Conservation (phyloP, 2,329 filamentous ascomycete species). For the Arthrobotrys conoides region DNA sequence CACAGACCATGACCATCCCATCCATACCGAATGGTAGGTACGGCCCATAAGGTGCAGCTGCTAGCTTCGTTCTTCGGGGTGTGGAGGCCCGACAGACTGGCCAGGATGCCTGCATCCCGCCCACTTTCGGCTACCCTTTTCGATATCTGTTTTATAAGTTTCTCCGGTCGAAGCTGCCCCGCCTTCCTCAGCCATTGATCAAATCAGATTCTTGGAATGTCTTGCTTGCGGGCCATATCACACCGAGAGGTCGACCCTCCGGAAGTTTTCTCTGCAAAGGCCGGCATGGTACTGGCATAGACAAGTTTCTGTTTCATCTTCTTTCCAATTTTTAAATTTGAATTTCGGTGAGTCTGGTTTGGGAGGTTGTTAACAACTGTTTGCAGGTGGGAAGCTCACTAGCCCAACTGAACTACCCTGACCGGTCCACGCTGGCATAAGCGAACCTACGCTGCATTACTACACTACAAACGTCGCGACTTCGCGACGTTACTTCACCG, state of each 20-base stretch:
- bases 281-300: not conserved
- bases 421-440: no score
- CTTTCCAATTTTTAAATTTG: no score
- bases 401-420: not conserved
- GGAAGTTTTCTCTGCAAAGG: constrained; percentile 14
- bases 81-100: constrained; percentile 55
- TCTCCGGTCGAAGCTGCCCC: constrained; percentile 45
- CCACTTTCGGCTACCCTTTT: constrained; percentile 42
- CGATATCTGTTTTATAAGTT: constrained; percentile 40
- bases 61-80: constrained; percentile 42
- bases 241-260: constrained; percentile 29
- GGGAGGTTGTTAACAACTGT: no score
- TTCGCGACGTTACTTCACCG: constrained; percentile 30
- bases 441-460: constrained; percentile 11
- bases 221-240: constrained; percentile 40
- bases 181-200: constrained; percentile 23
- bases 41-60: not conserved
- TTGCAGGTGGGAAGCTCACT: not conserved
- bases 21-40: not conserved
- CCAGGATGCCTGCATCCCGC: constrained; percentile 49
- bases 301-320: not conserved
- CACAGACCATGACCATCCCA: constrained; percentile 1
- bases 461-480: constrained; percentile 33
- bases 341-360: no score
- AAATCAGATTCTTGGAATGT: constrained; percentile 29